Evolutionary conservation across 2,329 filamentous ascomycete genomes (phyloP), one percentile per base, ranked within the genome.

Genomic region (Fusarium palustre): DNA sequence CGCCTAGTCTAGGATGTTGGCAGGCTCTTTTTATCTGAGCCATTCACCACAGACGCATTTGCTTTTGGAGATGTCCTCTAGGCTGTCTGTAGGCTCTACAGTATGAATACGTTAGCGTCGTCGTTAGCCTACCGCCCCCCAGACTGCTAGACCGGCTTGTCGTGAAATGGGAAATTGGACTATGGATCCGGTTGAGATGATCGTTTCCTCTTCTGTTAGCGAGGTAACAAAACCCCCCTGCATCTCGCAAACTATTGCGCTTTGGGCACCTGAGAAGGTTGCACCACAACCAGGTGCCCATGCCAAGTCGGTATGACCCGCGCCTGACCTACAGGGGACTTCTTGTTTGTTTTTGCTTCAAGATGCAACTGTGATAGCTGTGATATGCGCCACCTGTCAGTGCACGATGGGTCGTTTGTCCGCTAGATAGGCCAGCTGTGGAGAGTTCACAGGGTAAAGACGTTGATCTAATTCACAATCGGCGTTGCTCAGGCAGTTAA

Each of bases 201-300:
- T 66, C 63, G 13, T 34, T 50, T 18, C 47, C 24, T n/a, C 13
- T 31, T 30, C 11, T n/a, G 45, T 11, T 7, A 33, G 20, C n/a
- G 55, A 39, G 4, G 18, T 33, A 50, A 16, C 11, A 12, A 24
- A 33, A 12, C 22, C 30, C 57, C 50, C 58, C 57, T 68, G 64
- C 64, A 64, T 49, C 64, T 68, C 65, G 64, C 64, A 68, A 68
- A 54, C 41, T 54, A 68, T 68, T 5, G 53, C 59, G 46, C 58
- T 68, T 64, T 52, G 34, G 49, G 63, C 48, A 34, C 55, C 34
- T 31, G 48, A 22, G 24, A 3, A n/a, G 25, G 42, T 65, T 65
- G 46, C 62, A 65, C 59, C 54, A 53, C 52, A 2, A 30, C 22
- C 18, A 43, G 48, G 48, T 7, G 7, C 13, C 20, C 43, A 46